These are phyloP conservation scores for Sindora glabra DNA, from an alignment of 306 rosid species.

Conservation along the genomic window DNA sequence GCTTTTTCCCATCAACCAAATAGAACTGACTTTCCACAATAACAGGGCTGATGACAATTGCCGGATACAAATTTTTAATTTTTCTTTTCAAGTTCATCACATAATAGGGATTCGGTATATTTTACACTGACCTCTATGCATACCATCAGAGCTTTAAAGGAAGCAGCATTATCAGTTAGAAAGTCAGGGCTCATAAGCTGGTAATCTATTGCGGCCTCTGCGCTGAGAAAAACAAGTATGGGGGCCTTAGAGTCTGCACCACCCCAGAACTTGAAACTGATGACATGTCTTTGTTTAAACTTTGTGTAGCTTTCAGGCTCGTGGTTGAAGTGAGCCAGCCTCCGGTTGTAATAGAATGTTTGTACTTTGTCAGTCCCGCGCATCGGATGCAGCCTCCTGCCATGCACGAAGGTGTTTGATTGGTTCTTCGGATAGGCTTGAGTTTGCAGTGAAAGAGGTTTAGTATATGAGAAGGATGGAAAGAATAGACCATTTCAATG, in stretches of 20 bases:
- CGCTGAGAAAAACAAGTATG: constrained; percentile 54
- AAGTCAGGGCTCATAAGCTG: constrained; percentile 27
- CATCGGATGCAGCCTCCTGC: neutral
- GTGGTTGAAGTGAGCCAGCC: constrained; percentile 70
- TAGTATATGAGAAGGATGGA: constrained; percentile 15
- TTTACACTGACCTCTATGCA: constrained; percentile 81
- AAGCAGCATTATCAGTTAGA: constrained; percentile 44
- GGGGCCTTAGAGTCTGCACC: constrained; percentile 53
- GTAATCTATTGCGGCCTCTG: constrained; percentile 41
- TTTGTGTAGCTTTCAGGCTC: constrained; percentile 46
- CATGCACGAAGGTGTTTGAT: no score
- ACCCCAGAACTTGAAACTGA: constrained; percentile 61
- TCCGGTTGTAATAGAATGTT: constrained; percentile 49
- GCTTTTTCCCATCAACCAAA: constrained; percentile 63
- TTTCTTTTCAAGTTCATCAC: no score
- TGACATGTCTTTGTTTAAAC: constrained; percentile 54
- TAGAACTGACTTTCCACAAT: constrained; percentile 67
- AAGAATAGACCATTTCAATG: constrained; percentile 13
- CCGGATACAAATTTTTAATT: no score
- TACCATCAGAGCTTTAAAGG: constrained; percentile 53
- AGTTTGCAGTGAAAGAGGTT: constrained; percentile 34
- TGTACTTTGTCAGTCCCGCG: neutral
- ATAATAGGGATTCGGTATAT: no score
- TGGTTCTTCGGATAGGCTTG: constrained; percentile 31
- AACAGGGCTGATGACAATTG: constrained; percentile 47